Percentiles rank a stretch among this genome's conserved stretches.
Evolutionary conservation across 495 filamentous ascomycete species (phyloP).

Genomic region (Aspergillus affinis): DNA sequence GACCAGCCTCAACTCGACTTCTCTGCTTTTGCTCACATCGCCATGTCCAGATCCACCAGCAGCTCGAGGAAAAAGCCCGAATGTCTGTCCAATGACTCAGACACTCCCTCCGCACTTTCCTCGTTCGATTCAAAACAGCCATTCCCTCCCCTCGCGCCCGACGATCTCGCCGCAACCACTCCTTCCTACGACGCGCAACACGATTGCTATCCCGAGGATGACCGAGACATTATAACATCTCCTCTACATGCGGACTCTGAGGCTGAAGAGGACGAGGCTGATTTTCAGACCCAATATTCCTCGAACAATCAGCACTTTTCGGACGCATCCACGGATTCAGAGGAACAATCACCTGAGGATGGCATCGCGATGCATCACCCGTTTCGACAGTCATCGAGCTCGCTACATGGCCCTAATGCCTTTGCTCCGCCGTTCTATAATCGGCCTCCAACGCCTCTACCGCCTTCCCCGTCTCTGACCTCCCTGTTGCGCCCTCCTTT

Average conservation of each 20-base stretch:
- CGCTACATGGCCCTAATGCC: constrained; percentile 50
- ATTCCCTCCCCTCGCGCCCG: constrained; percentile 37
- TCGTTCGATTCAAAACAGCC: constrained; percentile 39
- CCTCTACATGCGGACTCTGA: constrained; percentile 23
- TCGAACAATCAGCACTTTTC: constrained; percentile 42
- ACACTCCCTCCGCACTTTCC: constrained; percentile 9
- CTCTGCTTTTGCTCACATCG: background rate
- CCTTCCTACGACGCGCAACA: background rate
- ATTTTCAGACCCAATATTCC: constrained; percentile 50
- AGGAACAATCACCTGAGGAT: constrained; percentile 34
- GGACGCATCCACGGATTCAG: constrained; percentile 38
- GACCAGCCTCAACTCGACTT: background rate
- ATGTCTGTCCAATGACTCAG: constrained; percentile 8
- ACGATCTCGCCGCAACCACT: constrained; percentile 23
- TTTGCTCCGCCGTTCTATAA: constrained; percentile 91
- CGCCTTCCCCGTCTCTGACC: constrained; percentile 92
- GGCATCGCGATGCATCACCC: constrained; percentile 39
- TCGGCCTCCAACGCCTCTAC: constrained; percentile 81
- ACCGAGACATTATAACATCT: constrained; percentile 18
- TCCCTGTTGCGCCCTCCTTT: constrained; percentile 82
- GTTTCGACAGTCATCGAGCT: constrained; percentile 44
- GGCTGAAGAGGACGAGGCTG: constrained; percentile 43
- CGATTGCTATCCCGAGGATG: constrained; percentile 26
- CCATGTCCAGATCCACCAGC: background rate
- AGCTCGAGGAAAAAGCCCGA: background rate